A percentile compares a stretch with the other conserved stretches of the same genome.
Conservation (phyloP, 345 rosid genomes). For the Populus euphratica region DNA sequence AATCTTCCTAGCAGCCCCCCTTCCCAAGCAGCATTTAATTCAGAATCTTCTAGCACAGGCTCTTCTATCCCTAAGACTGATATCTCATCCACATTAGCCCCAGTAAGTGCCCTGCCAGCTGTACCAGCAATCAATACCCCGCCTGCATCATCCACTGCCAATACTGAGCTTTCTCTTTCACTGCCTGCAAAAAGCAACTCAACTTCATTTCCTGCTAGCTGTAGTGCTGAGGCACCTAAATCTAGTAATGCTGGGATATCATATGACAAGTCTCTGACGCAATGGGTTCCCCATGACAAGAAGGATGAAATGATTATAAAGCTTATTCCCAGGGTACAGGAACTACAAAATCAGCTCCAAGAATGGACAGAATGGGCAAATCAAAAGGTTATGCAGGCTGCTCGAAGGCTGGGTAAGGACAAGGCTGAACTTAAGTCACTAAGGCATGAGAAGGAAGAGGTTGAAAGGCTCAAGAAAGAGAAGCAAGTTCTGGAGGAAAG, state of each 20-base stretch:
- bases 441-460: conserved; percentile 87
- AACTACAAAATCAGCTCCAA: conserved; percentile 66
- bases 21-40: conserved; percentile 29
- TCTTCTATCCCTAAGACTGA: conserved; percentile 33
- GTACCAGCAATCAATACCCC: conserved; percentile 26
- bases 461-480: conserved; percentile 77
- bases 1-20: conserved; percentile 28
- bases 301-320: conserved; percentile 56
- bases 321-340: conserved; percentile 47
- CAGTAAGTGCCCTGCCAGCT: conserved; percentile 17
- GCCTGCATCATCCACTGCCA: conserved; percentile 35
- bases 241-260: conserved; percentile 39
- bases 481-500: conserved; percentile 69
- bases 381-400: conserved; percentile 96
- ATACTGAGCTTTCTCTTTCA: conserved; percentile 66
- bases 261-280: conserved; percentile 40
- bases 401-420: conserved; percentile 77
- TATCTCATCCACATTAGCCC: conserved; percentile 22
- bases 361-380: conserved; percentile 97
- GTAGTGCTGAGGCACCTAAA: conserved; percentile 32
- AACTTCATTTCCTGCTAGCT: conserved; percentile 32
- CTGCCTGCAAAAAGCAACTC: conserved; percentile 42
- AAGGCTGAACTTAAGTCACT: conserved; percentile 76
- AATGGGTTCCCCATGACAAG: conserved; percentile 46
- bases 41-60: conserved; percentile 25